These are phyloP conservation scores for Fusarium zealandicum DNA, from an alignment of 2,329 filamentous ascomycete species.

Conservation along the genomic window DNA sequence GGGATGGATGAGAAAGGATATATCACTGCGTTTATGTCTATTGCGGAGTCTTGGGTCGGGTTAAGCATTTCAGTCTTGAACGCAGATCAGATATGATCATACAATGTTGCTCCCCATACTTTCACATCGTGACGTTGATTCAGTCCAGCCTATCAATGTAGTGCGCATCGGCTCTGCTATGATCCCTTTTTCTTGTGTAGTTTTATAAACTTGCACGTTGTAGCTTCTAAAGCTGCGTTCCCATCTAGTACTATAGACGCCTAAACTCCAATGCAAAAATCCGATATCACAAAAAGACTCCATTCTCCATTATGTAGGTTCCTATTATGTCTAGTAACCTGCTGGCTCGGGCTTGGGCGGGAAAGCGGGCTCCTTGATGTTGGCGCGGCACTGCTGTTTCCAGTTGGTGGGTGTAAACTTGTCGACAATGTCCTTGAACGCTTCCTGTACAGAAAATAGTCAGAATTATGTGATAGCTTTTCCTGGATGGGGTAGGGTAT, in stretches of 20 bases:
- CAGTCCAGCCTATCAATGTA: too few relatives aligned
- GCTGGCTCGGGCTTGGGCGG: constrained; percentile 60
- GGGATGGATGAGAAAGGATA: constrained; percentile 31
- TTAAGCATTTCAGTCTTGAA: constrained; percentile 38
- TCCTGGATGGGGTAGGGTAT: not conserved
- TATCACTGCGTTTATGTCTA: constrained; percentile 42
- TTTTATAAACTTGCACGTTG: too few relatives aligned
- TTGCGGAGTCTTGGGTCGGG: constrained; percentile 38
- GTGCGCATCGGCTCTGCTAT: too few relatives aligned
- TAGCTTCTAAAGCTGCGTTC: not conserved
- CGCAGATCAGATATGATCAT: constrained; percentile 39
- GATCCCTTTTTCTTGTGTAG: too few relatives aligned
- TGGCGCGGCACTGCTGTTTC: constrained; percentile 62
- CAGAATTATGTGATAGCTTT: not conserved
- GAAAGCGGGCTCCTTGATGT: constrained; percentile 53
- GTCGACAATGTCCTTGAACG: constrained; percentile 93
- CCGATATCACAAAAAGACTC: too few relatives aligned
- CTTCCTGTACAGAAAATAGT: constrained; percentile 59
- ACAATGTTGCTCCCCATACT: not conserved
- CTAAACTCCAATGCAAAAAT: constrained; percentile 2
- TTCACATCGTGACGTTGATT: too few relatives aligned
- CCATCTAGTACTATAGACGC: not conserved
- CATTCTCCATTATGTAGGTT: not conserved
- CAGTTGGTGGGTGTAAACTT: constrained; percentile 86
- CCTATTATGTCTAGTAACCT: constrained; percentile 46